Conservation (phyloP, 2,329 filamentous ascomycete species). For the Ophidiomyces ophidiicola region DNA sequence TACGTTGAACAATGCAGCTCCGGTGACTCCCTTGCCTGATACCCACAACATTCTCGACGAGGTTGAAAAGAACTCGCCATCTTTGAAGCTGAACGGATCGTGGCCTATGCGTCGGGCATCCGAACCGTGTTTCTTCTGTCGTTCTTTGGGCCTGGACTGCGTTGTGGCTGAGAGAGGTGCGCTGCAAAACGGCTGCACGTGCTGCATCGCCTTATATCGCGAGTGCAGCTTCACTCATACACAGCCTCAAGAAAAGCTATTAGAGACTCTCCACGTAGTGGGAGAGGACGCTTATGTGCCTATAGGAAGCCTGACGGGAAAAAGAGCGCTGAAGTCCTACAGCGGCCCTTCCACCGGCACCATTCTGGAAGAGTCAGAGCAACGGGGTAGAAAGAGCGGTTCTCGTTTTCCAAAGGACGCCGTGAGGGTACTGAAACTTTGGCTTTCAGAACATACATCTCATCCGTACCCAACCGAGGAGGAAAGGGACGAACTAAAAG, state of each 20-base stretch:
- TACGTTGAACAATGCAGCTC: neutral
- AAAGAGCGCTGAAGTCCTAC: constrained; percentile 32
- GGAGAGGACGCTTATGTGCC: constrained; percentile 32
- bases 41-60: neutral
- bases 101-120: constrained; percentile 36
- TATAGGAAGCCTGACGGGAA: constrained; percentile 30
- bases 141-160: constrained; percentile 36
- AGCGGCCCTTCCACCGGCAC: constrained; percentile 21
- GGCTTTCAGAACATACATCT: constrained; percentile 65
- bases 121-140: constrained; percentile 37
- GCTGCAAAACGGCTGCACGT: constrained; percentile 35
- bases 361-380: constrained; percentile 27
- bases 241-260: constrained; percentile 30
- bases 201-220: constrained; percentile 37
- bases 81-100: constrained; percentile 20
- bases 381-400: constrained; percentile 49
- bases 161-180: constrained; percentile 35
- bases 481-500: constrained; percentile 68
- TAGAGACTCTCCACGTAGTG: constrained; percentile 36
- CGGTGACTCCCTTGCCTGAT: constrained; percentile 3
- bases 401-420: constrained; percentile 70
- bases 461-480: constrained; percentile 83
- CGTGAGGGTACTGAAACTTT: constrained; percentile 68
- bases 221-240: constrained; percentile 38
- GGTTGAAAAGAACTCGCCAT: constrained; percentile 13